Evolutionary conservation across 345 rosid species (phyloP), one percentile per base, ranked within the genome.

Genomic region (Nephelium lappaceum): DNA sequence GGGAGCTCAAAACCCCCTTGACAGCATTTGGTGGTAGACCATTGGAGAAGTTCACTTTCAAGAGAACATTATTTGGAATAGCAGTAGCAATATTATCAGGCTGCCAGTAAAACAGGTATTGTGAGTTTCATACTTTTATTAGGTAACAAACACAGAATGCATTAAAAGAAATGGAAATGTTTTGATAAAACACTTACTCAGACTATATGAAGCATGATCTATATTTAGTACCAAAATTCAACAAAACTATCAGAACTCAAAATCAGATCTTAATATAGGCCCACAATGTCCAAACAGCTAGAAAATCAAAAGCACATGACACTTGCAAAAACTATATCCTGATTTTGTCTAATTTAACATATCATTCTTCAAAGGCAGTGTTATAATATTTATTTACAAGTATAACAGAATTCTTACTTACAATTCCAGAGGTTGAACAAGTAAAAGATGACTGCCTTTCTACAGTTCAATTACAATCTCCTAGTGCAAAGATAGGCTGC

Each of bases 81-180:
- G 74, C 77, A 71, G 82, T 43, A 63, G 81, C 68, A 63, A 77
- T 55, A 83, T 87, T 55, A 83, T 87, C 87, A 74, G 81, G 82
- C 97, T 94, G 91, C 90, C 73, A 81, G 42, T 23, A 68, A 60
- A 77, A 57, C 55, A 76, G 65, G 58, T 11, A 62, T 27, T 15
- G 69, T 82, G 38, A 57, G 78, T 53, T 55, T 24, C 11, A 24
- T 38, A 42, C 9, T 43, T 2, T 38, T 4, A 5, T 11, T 38
- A 14, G 31, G 19, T 67, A 67, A 23, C 11, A 72, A 25, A 19
- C 39, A 24, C 70, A 6, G 6, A 27, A 38, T 8, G 60, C 31
- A 63, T 24, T 8, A 23, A 38, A 53, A 8, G 19, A 5, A 4
- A 43, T 43, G 47, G 9, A 43, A 43, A 43, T 43, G 47, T 9